These are phyloP conservation scores for Aspergillus sp. DNA, from an alignment of 2,329 filamentous ascomycete genomes.

Conservation along the genomic window DNA sequence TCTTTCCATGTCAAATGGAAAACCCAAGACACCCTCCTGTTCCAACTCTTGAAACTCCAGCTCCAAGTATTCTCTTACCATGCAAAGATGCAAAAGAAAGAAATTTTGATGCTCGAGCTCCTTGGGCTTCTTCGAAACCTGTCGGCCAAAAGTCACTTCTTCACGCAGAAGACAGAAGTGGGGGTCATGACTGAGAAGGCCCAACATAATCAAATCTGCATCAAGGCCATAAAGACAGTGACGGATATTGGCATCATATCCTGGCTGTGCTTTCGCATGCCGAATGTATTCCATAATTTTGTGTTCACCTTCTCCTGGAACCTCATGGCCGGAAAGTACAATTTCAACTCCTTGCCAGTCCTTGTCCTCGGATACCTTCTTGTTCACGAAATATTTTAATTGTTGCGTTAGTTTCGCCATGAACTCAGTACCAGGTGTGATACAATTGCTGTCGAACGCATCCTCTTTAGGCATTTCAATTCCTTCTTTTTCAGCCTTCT, in stretches of 20 bases:
- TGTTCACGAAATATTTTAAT: conserved; percentile 97
- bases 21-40: conserved; percentile 63
- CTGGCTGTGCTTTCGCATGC: conserved; percentile 89
- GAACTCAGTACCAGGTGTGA: conserved; percentile 92
- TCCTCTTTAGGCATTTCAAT: conserved; percentile 92
- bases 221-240: conserved; percentile 97
- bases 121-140: conserved; percentile 83
- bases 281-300: conserved; percentile 99
- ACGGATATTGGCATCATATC: conserved; percentile 87
- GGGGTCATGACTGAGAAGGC: conserved; percentile 91
- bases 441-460: conserved; percentile 97
- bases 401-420: conserved; percentile 95
- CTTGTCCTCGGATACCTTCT: conserved; percentile 93
- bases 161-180: conserved; percentile 97
- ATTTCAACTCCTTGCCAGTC: conserved; percentile 98
- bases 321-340: conserved; percentile 93
- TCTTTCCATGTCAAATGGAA: conserved; percentile 87
- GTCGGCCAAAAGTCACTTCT: conserved; percentile 93
- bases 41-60: conserved; percentile 94
- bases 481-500: conserved; percentile 87
- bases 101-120: conserved; percentile 99
- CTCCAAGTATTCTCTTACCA: conserved; percentile 94
- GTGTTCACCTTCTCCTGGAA: conserved; percentile 96
- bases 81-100: conserved; percentile 93
- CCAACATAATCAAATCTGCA: conserved; percentile 97